Conservation (phyloP, 23 red algal genomes). For the Gracilaria caudata region DNA sequence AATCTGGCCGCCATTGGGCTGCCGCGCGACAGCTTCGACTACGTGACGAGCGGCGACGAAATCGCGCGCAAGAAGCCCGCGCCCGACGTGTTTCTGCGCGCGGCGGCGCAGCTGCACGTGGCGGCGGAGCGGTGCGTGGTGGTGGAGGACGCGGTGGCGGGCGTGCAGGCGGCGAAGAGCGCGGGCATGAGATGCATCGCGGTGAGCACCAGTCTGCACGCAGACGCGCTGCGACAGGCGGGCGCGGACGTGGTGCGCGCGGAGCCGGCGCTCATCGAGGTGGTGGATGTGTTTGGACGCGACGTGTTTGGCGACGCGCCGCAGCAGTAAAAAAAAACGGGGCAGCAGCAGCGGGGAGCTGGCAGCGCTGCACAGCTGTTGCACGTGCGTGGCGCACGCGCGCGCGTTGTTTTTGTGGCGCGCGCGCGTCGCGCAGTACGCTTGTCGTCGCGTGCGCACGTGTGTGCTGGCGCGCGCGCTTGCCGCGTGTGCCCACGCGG, state of each 20-base stretch:
- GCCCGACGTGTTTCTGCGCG: constrained; percentile 82
- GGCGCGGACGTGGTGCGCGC: constrained; percentile 72
- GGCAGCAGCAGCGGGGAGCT: too few species aligned
- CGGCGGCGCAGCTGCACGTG: constrained; percentile 61
- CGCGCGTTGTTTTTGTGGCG: too few species aligned
- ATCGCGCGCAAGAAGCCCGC: constrained; percentile 86
- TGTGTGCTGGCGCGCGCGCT: too few species aligned
- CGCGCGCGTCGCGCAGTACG: too few species aligned
- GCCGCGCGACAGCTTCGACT: constrained; percentile 61
- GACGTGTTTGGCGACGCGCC: constrained; percentile 8
- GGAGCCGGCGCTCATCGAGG: constrained; percentile 52
- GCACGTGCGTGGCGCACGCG: too few species aligned
- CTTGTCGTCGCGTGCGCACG: too few species aligned
- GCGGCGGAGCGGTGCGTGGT: constrained; percentile 69
- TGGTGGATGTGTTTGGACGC: constrained; percentile 58
- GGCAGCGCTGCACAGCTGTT: background rate
- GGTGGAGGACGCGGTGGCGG: constrained; percentile 89
- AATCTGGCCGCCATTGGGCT: constrained; percentile 85
- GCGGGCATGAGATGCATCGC: constrained; percentile 95
- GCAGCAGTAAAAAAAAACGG: background rate
- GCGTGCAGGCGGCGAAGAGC: constrained; percentile 81
- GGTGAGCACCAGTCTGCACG: constrained; percentile 59
- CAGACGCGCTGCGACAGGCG: constrained; percentile 9
- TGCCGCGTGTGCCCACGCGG: too few species aligned
- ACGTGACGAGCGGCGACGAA: constrained; percentile 58